Base-by-base conservation (phyloP, 768 basidiomycete genomes). In the Termitomyces sp. region DNA sequence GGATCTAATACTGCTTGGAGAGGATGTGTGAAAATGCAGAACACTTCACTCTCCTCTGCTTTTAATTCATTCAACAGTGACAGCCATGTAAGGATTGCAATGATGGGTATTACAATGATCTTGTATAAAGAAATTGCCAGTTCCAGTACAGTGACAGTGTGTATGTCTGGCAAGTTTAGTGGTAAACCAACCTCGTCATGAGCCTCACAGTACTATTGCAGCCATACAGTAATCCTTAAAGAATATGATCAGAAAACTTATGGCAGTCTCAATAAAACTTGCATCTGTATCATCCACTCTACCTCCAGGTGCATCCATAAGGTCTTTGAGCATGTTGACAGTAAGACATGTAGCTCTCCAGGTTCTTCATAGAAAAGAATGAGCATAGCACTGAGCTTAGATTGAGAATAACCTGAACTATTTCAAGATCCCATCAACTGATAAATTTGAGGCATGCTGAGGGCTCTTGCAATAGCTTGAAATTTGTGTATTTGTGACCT, bases 281-380 rank as follows among this genome's bases (percentile, higher is more conserved):
- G 67, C 65, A 72, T 96, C 94, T 3, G 70, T 77, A 4, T 82
- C 80, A 63, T 95, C 93, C 42, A 82, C 79, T 67, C 87, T 91
- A 3, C 93, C 93, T 15, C 93, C 93, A 0, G 93, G 93, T 93
- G 91, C 0, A 87, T 84, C 34, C 90, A 77, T 11, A 93, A 78
- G 2, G 76, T 69, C 71, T 90, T 93, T 5, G 92, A 91, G 9
- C 94, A 83, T 4, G 94, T 96, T 1, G 94, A 96, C 57, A 96
- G 76, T 25, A 96, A 77, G 5, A 96, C 92, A 12, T 87, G 83
- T 6, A 95, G 74, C 48, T 81, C 72, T 17, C 84, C 88, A 3
- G 76, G 79, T n/a, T 82, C 74, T 70, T 95, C 89, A 63, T 86
- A 96, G 1, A 96, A 74, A 11, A 94, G 77, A 1, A 95, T 85